These are phyloP conservation scores for Yamadazyma sp. DNA, from an alignment of 805 yeast species.

Conservation along the genomic window DNA sequence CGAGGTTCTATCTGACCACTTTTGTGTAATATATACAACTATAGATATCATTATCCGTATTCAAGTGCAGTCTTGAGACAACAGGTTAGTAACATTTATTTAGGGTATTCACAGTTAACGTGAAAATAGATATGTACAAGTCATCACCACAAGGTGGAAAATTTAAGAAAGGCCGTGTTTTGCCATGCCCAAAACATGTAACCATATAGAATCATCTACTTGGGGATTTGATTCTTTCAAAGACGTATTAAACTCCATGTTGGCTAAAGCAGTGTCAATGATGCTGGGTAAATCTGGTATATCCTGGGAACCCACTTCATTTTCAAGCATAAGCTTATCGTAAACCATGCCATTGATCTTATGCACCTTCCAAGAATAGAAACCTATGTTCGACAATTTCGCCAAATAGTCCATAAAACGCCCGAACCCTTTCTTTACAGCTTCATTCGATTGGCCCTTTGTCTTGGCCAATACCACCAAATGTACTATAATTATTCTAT, in stretches of 20 bases:
- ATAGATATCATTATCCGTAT: no score
- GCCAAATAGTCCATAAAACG: conserved; percentile 4
- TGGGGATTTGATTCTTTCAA: conserved; percentile 3
- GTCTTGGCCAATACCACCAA: conserved; percentile 17
- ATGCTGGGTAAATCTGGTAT: not conserved
- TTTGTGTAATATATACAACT: no score
- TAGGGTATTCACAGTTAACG: no score
- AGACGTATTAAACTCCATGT: conserved; percentile 9
- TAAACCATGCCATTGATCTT: conserved; percentile 9
- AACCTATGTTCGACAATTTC: conserved; percentile 5
- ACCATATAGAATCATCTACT: conserved; percentile 10
- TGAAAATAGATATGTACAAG: not conserved
- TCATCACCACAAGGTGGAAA: not conserved
- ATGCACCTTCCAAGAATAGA: conserved; percentile 12
- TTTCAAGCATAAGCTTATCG: not conserved
- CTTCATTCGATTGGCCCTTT: conserved; percentile 2
- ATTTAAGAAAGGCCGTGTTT: not conserved
- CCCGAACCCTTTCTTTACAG: not conserved
- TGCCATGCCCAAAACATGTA: conserved; percentile 7
- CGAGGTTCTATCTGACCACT: no score
- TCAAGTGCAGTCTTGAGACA: no score
- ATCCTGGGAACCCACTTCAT: not conserved
- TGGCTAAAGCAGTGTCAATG: not conserved
- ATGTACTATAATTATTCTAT: conserved; percentile 32
- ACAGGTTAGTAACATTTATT: no score